Percentiles rank a stretch among this genome's conserved stretches.
phyloP scores from a whole-genome alignment of 2,329 filamentous ascomycete species.

The Acrodontium crateriforme region DNA sequence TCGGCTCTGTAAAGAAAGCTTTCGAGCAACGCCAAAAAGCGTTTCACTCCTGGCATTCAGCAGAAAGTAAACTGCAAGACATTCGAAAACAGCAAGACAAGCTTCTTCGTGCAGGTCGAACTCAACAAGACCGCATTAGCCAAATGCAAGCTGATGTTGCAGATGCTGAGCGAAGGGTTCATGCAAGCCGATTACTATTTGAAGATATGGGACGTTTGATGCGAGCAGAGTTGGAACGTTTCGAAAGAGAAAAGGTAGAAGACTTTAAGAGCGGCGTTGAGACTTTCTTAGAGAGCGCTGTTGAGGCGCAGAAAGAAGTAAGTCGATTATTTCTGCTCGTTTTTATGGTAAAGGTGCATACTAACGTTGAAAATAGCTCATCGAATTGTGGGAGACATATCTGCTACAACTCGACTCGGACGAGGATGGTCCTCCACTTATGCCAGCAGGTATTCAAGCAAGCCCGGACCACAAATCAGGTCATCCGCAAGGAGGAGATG shows the following conservation, averaged over 20 bases:
- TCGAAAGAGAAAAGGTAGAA: slow-evolving; percentile 95
- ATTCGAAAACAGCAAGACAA: slow-evolving; percentile 84
- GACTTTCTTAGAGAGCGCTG: slow-evolving; percentile 90
- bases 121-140: slow-evolving; percentile 86
- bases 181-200: slow-evolving; percentile 78
- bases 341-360: not conserved
- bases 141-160: slow-evolving; percentile 85
- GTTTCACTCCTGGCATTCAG: slow-evolving; percentile 85
- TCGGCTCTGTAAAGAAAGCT: slow-evolving; percentile 86
- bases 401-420: slow-evolving; percentile 90
- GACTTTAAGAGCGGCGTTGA: slow-evolving; percentile 98
- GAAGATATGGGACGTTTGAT: slow-evolving; percentile 96
- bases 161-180: slow-evolving; percentile 87
- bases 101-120: slow-evolving; percentile 83
- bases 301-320: slow-evolving; percentile 98
- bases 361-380: slow-evolving; percentile 34
- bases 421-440: slow-evolving; percentile 48
- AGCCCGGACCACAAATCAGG: slow-evolving; percentile 9
- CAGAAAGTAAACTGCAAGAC: slow-evolving; percentile 83
- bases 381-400: slow-evolving; percentile 97
- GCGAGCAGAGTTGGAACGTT: slow-evolving; percentile 79
- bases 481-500: slow-evolving; percentile 8
- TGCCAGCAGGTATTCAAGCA: slow-evolving; percentile 18
- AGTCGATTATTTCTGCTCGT: slow-evolving; percentile 18
- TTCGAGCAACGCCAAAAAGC: slow-evolving; percentile 89